phyloP scores from a whole-genome alignment of 139 green algal species.

The Ulvella scutata region DNA sequence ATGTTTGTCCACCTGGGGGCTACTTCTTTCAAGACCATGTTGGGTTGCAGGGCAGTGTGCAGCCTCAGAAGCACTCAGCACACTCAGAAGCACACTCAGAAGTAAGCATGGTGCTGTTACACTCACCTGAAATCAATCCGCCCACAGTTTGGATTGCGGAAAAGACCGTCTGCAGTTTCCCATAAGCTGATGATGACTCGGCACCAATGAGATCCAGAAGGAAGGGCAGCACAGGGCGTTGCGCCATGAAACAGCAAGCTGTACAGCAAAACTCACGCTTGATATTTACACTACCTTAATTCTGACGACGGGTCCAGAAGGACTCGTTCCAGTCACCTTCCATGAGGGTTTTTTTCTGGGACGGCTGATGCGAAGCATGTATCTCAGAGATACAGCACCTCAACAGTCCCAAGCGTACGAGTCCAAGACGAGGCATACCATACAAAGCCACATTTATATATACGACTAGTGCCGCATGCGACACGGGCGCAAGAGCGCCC shows the following conservation, averaged over 20 bases:
- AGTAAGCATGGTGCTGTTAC: not conserved
- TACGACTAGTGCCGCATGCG: not conserved
- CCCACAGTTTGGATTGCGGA: slow-evolving; percentile 17
- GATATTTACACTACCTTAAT: too few species aligned
- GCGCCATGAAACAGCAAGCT: slow-evolving; percentile 8
- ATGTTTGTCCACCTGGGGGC: too few species aligned
- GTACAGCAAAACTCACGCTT: not conserved
- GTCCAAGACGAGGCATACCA: not conserved
- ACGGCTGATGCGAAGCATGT: not conserved
- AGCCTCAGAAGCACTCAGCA: too few species aligned
- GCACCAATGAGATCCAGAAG: slow-evolving; percentile 17
- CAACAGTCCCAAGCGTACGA: not conserved
- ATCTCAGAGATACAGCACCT: not conserved
- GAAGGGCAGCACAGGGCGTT: slow-evolving; percentile 25
- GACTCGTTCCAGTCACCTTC: too few species aligned
- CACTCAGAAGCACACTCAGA: too few species aligned
- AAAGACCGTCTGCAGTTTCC: slow-evolving; percentile 17
- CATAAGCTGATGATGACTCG: slow-evolving; percentile 8
- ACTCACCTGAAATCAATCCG: slow-evolving; percentile 17
- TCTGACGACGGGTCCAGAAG: too few species aligned
- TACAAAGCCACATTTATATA: not conserved
- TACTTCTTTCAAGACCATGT: too few species aligned
- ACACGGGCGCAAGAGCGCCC: too few species aligned
- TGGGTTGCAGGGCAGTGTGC: too few species aligned
- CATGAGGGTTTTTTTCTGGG: too few species aligned